Evolutionary conservation across 768 basidiomycete genomes (phyloP), one percentile per base, ranked within the genome.

Genomic region (Mycena maculata): DNA sequence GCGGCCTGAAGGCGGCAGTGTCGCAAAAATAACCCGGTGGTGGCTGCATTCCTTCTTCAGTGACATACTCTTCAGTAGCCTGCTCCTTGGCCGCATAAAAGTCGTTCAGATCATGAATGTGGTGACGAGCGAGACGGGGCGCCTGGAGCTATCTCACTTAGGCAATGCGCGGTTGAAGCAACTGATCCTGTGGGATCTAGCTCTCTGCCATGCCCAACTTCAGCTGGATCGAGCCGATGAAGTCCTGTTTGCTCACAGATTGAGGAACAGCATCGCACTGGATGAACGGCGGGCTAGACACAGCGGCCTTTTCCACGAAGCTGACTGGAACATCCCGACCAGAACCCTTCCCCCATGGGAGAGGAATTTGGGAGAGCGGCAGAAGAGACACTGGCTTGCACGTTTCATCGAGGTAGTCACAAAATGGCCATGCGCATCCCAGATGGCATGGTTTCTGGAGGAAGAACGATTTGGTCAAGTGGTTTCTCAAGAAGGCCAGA

Each of bases 191-290:
- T 38, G 36, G 47, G 58, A 60, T 15, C 47, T 60, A 0, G 22
- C 47, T 8, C 27, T 60, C 4, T 49, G 58, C 16, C 47, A 60
- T 48, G 28, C 33, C 1, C 58, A 60, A 28, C 33, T 60, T 27
- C 58, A 60, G 47, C 47, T 60, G 22, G 58, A 60, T 39, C 22
- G 33, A 2, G 38, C 58, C 7, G 58, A 60, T 33, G 58, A 60
- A n/a, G 39, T 60, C 30, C 38, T 60, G 22, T 28, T 12, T 39
- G 23, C 58, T 16, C 15, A 25, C 8, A 49, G 3, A 47, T 23
- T 47, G 13, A n/a, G 4, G 58, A 8, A 38, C 47, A 36, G 7
- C 47, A 58, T 28, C 10, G 36, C 9, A 9, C 36, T 38, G 10
- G 9, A 16, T 38, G 36, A 9, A 38, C 36, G 16, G 36, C 36